Evolutionary conservation across 805 yeast genomes (phyloP).

Genomic region (Kluyveromyces siamensis): DNA sequence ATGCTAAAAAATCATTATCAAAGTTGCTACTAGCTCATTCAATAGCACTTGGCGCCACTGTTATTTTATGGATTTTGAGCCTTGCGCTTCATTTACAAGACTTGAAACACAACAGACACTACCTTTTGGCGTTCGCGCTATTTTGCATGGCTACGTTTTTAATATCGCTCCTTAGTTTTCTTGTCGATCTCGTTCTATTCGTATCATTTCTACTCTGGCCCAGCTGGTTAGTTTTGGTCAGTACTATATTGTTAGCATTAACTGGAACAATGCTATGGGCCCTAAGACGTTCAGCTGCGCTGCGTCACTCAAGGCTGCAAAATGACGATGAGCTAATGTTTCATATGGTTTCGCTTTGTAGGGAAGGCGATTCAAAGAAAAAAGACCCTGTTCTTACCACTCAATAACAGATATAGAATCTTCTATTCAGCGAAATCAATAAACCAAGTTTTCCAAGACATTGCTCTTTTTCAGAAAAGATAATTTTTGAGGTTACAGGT

Average conservation of each 20-base stretch:
- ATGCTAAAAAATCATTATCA: conserved; percentile 50
- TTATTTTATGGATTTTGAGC: conserved; percentile 35
- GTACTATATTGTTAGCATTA: conserved; percentile 56
- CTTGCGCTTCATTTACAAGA: conserved; percentile 32
- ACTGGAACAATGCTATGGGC: conserved; percentile 61
- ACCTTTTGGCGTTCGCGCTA: conserved; percentile 43
- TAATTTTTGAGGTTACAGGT: no score
- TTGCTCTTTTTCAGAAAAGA: no score
- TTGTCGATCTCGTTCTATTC: conserved; percentile 75
- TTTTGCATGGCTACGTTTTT: conserved; percentile 63
- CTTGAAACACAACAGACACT: conserved; percentile 30
- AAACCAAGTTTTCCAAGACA: no score
- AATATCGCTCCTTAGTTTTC: conserved; percentile 59
- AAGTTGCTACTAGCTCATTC: conserved; percentile 60
- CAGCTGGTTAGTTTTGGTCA: conserved; percentile 75
- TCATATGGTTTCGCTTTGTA: background rate
- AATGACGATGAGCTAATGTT: background rate
- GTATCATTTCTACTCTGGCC: conserved; percentile 67
- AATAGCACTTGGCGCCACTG: conserved; percentile 48
- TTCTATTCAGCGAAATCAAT: no score
- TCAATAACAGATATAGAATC: background rate
- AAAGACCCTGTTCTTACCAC: background rate
- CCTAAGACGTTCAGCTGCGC: conserved; percentile 54
- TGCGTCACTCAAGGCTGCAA: background rate
- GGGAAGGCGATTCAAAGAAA: background rate